Conservation (phyloP, 2,329 filamentous ascomycete species). For the Cercospora sp. region DNA sequence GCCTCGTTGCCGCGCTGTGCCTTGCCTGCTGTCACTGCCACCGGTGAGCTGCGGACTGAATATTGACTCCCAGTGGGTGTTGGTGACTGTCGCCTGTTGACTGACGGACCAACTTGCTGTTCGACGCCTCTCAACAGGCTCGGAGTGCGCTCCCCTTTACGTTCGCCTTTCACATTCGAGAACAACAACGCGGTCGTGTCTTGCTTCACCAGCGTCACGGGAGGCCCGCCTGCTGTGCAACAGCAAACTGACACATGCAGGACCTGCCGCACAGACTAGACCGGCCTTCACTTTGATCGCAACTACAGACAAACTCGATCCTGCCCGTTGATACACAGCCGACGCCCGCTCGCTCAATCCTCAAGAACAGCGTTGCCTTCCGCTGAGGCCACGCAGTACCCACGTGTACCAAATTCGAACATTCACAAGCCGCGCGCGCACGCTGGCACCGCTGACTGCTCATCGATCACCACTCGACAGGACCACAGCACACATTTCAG, state of each 20-base stretch:
- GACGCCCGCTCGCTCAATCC: neutral
- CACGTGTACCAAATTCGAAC: neutral
- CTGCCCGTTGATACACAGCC: neutral
- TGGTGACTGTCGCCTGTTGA: neutral
- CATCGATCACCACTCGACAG: neutral
- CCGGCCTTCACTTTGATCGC: neutral
- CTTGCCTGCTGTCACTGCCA: neutral
- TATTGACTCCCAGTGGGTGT: neutral
- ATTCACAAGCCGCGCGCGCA: neutral
- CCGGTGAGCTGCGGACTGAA: neutral
- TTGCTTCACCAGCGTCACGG: neutral
- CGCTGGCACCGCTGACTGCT: neutral
- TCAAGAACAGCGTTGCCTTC: neutral
- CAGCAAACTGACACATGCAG: neutral
- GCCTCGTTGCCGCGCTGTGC: conserved; percentile 3
- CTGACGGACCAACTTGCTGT: neutral
- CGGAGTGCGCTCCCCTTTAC: neutral
- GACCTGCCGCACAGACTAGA: neutral
- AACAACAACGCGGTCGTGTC: neutral
- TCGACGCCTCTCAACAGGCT: neutral
- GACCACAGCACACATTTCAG: neutral
- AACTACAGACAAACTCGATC: neutral
- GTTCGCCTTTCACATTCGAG: neutral
- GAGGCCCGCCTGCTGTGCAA: neutral
- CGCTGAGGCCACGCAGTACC: neutral